A percentile compares a stretch with the other conserved stretches of the same genome.
Evolutionary conservation across 2,329 filamentous ascomycete genomes (phyloP).

Genomic region (Colletotrichum tropicicola): DNA sequence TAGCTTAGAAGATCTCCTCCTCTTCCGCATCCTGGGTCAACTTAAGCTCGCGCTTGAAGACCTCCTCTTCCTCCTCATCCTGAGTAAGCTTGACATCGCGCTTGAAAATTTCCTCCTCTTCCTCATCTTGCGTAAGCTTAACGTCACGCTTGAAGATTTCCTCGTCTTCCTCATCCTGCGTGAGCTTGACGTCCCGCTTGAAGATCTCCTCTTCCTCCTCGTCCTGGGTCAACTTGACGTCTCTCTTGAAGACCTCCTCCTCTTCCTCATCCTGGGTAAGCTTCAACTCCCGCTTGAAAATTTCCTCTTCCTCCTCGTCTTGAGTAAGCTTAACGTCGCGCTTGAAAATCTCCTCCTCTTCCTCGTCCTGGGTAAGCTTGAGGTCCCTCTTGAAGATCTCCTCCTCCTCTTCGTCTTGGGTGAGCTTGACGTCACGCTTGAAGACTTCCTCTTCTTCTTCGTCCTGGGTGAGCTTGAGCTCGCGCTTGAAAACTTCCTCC

Average conservation of each 20-base stretch:
- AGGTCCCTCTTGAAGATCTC: not conserved
- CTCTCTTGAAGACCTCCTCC: slow-evolving; percentile 1
- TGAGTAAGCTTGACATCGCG: not conserved
- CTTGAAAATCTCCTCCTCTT: not conserved
- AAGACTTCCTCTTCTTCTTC: not conserved
- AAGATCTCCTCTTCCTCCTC: not conserved
- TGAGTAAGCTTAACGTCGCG: not conserved
- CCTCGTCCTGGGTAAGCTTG: not conserved
- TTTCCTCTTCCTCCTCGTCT: not conserved
- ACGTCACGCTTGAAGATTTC: not conserved
- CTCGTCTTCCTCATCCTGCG: not conserved
- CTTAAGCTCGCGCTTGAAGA: not conserved
- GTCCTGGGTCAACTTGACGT: not conserved
- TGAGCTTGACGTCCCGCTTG: not conserved
- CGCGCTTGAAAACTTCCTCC: not conserved
- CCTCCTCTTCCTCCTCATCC: not conserved
- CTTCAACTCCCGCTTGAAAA: not conserved
- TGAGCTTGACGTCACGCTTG: not conserved
- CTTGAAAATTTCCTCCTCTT: slow-evolving; percentile 8
- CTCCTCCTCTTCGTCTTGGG: not conserved
- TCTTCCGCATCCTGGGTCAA: not conserved
- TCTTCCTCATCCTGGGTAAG: not conserved
- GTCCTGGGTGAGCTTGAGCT: not conserved
- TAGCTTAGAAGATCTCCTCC: not conserved
- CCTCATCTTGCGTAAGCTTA: not conserved